Evolutionary conservation across 768 basidiomycete genomes (phyloP).

Genomic region (Mycena amicta): DNA sequence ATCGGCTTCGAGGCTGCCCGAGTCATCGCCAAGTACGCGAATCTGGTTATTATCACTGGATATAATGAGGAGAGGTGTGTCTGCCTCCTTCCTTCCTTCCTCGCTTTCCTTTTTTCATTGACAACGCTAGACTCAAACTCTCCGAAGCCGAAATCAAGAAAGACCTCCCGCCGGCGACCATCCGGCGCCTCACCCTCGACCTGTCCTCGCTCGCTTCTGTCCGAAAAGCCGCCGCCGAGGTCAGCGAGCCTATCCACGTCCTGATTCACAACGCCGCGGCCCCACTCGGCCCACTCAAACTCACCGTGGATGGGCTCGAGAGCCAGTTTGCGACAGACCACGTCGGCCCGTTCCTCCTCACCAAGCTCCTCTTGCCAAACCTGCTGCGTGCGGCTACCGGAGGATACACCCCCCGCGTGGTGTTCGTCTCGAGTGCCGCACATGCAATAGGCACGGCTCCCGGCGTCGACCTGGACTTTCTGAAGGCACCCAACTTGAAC

Average conservation of each 20-base stretch:
- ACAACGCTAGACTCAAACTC: not conserved
- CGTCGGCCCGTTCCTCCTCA: constrained; percentile 4
- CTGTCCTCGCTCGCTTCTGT: constrained; percentile 5
- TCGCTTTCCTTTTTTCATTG: not conserved
- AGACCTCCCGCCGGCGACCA: not conserved
- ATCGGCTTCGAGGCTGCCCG: constrained; percentile 8
- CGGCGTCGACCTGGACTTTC: not conserved
- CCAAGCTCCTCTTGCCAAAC: not conserved
- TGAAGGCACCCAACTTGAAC: not conserved
- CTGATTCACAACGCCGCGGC: constrained; percentile 5
- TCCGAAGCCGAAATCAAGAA: constrained; percentile 4
- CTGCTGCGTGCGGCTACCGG: constrained; percentile 10
- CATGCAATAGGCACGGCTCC: not conserved
- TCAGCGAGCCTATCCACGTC: constrained; percentile 9
- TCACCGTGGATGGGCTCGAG: not conserved
- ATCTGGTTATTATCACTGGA: constrained; percentile 9
- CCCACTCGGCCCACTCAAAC: not conserved
- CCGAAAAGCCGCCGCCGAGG: constrained; percentile 9
- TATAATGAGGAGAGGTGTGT: constrained; percentile 3
- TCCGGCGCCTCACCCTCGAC: constrained; percentile 1
- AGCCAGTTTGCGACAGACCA: not conserved
- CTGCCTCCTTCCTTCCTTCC: not conserved
- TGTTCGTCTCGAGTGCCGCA: constrained; percentile 1
- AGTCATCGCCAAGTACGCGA: constrained; percentile 1
- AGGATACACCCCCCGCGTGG: constrained; percentile 5